These are phyloP conservation scores for Leersia perrieri DNA, from an alignment of 176 grass and related monocot genomes.

Conservation along the genomic window DNA sequence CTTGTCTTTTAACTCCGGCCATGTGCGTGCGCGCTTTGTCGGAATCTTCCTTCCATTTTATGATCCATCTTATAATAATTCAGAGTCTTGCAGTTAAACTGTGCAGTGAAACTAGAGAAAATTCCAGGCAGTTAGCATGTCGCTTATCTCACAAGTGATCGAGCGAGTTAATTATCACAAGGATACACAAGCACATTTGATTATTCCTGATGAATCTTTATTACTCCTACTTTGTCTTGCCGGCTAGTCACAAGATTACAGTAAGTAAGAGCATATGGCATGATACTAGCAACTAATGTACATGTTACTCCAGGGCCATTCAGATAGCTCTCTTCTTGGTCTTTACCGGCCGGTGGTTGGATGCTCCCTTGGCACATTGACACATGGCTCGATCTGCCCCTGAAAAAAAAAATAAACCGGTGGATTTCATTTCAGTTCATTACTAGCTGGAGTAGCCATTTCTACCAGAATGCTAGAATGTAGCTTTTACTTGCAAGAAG, in stretches of 20 bases:
- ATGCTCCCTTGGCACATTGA: background rate
- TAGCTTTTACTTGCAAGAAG: background rate
- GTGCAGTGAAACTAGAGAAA: background rate
- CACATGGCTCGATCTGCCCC: background rate
- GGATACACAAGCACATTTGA: slow-evolving; percentile 5
- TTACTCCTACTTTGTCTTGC: background rate
- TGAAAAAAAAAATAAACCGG: background rate
- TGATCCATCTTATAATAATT: background rate
- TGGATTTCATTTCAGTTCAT: background rate
- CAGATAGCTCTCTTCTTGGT: background rate
- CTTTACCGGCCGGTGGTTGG: slow-evolving; percentile 30
- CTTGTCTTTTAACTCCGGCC: background rate
- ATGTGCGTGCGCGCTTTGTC: slow-evolving; percentile 26
- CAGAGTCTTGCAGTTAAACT: background rate
- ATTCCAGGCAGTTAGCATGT: background rate
- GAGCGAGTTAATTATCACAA: background rate
- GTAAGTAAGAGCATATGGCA: background rate
- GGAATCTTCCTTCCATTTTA: background rate
- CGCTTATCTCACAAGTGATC: background rate
- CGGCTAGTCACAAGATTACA: background rate
- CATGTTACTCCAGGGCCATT: slow-evolving; percentile 29
- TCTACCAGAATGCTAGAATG: background rate
- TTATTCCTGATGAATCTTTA: background rate
- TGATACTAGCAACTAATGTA: background rate
- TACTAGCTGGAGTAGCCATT: background rate